Evolutionary conservation across 495 filamentous ascomycete genomes (phyloP), one percentile per base, ranked within the genome.

Genomic region (Xanthoparmelia taractica): DNA sequence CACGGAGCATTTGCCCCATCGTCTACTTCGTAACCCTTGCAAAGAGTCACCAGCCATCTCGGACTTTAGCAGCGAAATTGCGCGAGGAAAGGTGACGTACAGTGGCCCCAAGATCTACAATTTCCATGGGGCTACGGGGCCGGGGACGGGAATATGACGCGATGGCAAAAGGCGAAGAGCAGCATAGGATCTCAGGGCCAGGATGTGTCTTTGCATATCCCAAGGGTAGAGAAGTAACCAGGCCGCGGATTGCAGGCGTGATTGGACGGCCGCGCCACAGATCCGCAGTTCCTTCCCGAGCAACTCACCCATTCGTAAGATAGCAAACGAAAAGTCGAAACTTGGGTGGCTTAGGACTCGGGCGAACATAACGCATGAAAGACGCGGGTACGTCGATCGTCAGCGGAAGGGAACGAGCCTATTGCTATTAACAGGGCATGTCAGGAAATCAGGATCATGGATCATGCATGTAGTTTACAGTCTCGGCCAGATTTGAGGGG

Each of bases 341-440:
- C 48, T 61, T 36, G 59, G 45, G n/a, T 61, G 47, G 48, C 48
- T 52, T 52, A 31, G 27, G 48, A 52, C 27, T 36, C 33, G 55
- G 55, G 33, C 33, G 54, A 36, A 18, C 29, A 55, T 61, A 48
- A 63, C 33, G 61, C 61, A 58, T 48, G 54, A 63, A 57, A 45
- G 37, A 57, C 58, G 50, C 50, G 63, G 63, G 57, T 65, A 65
- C 45, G 63, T 60, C 58, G 63, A 65, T 65, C 63, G 48, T 57
- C 47, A 38, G 63, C 63, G 63, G 63, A 65, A 60, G 58, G 63
- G 63, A 65, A 48, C 29, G 58, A 65, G 48, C 58, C 56, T 64
- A 60, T 41, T 33, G 58, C 25, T 58, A 40, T 57, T 25, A 54
- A 20, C 15, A 54, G 29, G 13, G 25, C 25, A 48, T n/a, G 20